Conservation (phyloP, 2,329 filamentous ascomycete species). For the Verticillium tricorpus region DNA sequence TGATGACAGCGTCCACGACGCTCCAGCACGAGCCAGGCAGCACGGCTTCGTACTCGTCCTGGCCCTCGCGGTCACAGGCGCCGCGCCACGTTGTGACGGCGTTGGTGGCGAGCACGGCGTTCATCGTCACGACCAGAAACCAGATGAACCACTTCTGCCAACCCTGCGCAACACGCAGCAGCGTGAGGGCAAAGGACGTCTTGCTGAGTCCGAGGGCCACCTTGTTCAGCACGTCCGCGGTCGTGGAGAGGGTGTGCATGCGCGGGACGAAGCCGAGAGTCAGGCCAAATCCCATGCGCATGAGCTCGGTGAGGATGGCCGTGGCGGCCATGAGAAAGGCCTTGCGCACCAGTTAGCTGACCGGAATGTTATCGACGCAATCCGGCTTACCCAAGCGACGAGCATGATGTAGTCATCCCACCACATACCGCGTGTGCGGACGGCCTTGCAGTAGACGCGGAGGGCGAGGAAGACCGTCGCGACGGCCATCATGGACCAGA, state of each 20-base stretch:
- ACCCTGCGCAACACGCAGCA: conserved; percentile 20
- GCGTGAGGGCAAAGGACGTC: conserved; percentile 23
- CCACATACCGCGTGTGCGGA: conserved; percentile 12
- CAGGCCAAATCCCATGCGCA: conserved; percentile 9
- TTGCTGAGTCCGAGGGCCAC: conserved; percentile 14
- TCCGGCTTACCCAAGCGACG: conserved; percentile 10
- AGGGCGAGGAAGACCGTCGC: conserved; percentile 10
- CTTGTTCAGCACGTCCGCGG: conserved; percentile 6
- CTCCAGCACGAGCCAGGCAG: conserved; percentile 3
- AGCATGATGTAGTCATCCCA: conserved; percentile 18
- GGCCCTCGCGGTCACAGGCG: conserved; percentile 2
- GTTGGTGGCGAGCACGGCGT: conserved; percentile 5
- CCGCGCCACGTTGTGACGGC: conserved; percentile 3
- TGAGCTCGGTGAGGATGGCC: conserved; percentile 7
- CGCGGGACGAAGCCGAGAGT: conserved; percentile 1
- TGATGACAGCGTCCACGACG: conserved; percentile 1
- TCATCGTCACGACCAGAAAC: conserved; percentile 19
- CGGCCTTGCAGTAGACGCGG: conserved; percentile 16
- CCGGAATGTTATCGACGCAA: background rate
- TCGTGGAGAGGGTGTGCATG: conserved; percentile 6
- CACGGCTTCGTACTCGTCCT: conserved; percentile 1
- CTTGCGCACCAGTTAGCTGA: background rate
- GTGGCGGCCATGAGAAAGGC: conserved; percentile 5
- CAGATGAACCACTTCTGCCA: conserved; percentile 15
- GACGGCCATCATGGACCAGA: conserved; percentile 11